A percentile compares a stretch with the other conserved stretches of the same genome.
phyloP scores from a whole-genome alignment of 345 rosid genomes.

The Euphorbia peplus region DNA sequence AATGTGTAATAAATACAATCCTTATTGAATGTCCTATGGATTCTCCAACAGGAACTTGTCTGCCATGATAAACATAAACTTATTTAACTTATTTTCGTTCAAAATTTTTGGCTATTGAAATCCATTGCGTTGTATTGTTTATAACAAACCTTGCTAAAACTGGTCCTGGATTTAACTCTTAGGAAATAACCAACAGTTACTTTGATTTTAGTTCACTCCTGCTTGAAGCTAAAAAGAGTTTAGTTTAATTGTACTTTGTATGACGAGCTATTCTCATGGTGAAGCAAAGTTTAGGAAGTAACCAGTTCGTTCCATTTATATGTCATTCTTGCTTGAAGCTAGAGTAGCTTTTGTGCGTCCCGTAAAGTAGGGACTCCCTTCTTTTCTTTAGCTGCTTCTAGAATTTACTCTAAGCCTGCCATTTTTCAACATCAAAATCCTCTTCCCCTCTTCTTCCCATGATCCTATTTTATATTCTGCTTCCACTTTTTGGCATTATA shows the following conservation, averaged over 20 bases:
- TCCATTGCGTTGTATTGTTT: background rate
- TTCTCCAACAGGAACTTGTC: background rate
- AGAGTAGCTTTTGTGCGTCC: background rate
- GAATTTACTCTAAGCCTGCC: background rate
- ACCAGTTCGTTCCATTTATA: no score
- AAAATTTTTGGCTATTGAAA: background rate
- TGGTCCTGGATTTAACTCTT: background rate
- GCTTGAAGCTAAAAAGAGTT: background rate
- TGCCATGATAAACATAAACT: background rate
- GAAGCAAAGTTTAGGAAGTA: no score
- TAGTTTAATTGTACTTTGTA: background rate
- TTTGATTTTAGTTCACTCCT: background rate
- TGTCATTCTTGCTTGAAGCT: conserved; percentile 4
- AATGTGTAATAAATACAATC: background rate
- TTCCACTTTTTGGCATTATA: background rate
- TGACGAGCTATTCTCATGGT: no score
- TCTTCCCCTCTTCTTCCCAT: background rate
- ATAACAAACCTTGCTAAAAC: background rate
- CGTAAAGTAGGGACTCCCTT: no score
- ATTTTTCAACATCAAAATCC: background rate
- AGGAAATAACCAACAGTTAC: background rate
- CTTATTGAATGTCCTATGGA: background rate
- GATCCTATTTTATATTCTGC: background rate
- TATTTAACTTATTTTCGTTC: background rate
- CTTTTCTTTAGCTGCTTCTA: background rate